Evolutionary conservation across 495 filamentous ascomycete genomes (phyloP), one percentile per base, ranked within the genome.

Genomic region (Letharia columbiana): DNA sequence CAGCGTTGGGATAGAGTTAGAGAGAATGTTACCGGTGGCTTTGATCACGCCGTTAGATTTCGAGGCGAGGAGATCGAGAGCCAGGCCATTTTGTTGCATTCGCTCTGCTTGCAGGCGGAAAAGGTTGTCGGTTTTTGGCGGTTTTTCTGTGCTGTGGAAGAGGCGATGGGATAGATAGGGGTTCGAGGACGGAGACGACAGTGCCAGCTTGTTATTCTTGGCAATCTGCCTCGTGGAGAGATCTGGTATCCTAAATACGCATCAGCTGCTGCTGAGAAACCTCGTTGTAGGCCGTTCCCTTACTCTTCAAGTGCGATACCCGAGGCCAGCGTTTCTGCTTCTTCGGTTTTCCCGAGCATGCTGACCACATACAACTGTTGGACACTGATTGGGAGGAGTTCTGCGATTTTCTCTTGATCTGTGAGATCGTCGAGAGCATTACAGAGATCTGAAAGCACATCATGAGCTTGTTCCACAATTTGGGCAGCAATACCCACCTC

Each of bases 301-400:
- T 79, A 91, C 88, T 84, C 80, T 63, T 82, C 73, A 64, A 87
- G 77, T 42, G 82, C 78, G 45, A 97, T 83, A 37, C 84, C 82
- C 63, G 84, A 81, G 17, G 87, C 81, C 37, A 95, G 68, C 45
- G 81, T 78, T 65, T 83, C 82, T 0, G 92, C 92, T 73, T 96
- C 88, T 61, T 87, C 84, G 20, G 80, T 72, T 73, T 89, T 92
- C 3, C 88, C 91, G 64, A 91, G 79, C 66, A 80, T 85, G 3
- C 84, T 81, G 45, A 91, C 79, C 40, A 92, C 87, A 76, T 91
- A 96, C 17, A 91, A 82, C 67, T 95, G 89, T 74, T 98, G 95
- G 9, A 93, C 87, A 20, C 86, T 75, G 67, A 99, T 96, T 1
- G 93, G 91, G 35, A 94, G 78, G 47, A 96, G 70, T 75, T 99